Percentiles rank a stretch among this genome's conserved stretches.
Conservation (phyloP, 1,284 basidiomycete genomes). For the Leccinum angustisporum region DNA sequence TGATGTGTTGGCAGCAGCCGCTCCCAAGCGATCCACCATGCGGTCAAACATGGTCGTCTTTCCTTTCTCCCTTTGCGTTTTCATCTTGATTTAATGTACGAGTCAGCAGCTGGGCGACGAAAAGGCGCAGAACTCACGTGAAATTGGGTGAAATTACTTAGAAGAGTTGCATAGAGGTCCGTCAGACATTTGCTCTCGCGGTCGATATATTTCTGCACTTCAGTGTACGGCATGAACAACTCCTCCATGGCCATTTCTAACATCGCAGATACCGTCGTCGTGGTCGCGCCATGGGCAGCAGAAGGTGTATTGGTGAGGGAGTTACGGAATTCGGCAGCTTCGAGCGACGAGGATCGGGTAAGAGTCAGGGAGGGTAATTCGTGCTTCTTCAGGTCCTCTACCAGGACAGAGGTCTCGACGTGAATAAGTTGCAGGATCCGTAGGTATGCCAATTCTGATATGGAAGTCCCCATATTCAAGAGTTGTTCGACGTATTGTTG, state of each 20-base stretch:
- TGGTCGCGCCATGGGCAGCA: slow-evolving; percentile 37
- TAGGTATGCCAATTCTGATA: slow-evolving; percentile 89
- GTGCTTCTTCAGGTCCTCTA: slow-evolving; percentile 92
- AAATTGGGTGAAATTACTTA: slow-evolving; percentile 82
- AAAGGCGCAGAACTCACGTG: slow-evolving; percentile 61
- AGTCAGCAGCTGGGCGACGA: slow-evolving; percentile 12
- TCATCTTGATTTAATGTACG: slow-evolving; percentile 49
- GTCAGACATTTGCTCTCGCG: slow-evolving; percentile 87
- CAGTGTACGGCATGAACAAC: slow-evolving; percentile 92
- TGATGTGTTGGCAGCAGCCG: slow-evolving; percentile 66
- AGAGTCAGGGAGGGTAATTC: slow-evolving; percentile 74
- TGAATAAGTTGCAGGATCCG: slow-evolving; percentile 91
- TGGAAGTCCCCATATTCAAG: slow-evolving; percentile 66
- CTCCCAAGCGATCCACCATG: slow-evolving; percentile 88
- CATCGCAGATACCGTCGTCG: slow-evolving; percentile 74
- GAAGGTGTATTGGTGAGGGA: slow-evolving; percentile 49
- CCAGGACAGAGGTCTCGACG: slow-evolving; percentile 72
- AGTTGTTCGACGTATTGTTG: slow-evolving; percentile 93
- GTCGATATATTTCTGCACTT: slow-evolving; percentile 91
- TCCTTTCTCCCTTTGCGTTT: slow-evolving; percentile 62
- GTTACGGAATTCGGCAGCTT: slow-evolving; percentile 57
- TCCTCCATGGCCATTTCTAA: slow-evolving; percentile 96
- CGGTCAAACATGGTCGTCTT: slow-evolving; percentile 90
- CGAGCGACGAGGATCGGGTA: slow-evolving; percentile 52
- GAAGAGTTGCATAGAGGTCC: slow-evolving; percentile 77